Percentiles rank a stretch among this genome's conserved stretches.
phyloP scores from a whole-genome alignment of 2,329 filamentous ascomycete genomes.

The Exophiala phaeomuriformis region DNA sequence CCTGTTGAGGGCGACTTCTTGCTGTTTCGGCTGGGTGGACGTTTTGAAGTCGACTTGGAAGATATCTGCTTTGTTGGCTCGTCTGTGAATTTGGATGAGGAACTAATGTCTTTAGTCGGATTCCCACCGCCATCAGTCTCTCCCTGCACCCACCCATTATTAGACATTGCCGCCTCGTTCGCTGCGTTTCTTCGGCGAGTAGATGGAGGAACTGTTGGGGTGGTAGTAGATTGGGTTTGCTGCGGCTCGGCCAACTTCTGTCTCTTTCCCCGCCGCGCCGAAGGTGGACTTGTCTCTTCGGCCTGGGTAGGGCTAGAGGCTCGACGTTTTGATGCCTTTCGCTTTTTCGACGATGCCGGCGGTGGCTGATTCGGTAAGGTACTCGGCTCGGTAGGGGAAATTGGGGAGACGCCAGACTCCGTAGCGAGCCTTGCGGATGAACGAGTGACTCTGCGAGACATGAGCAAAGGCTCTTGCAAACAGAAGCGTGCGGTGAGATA shows the following conservation, averaged over 20 bases:
- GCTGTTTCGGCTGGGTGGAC: slow-evolving; percentile 60
- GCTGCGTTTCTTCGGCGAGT: slow-evolving; percentile 15
- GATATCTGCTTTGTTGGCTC: slow-evolving; percentile 50
- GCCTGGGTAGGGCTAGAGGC: slow-evolving; percentile 43
- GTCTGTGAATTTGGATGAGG: slow-evolving; percentile 57
- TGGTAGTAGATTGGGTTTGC: slow-evolving; percentile 34
- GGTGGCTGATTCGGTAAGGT: slow-evolving; percentile 31
- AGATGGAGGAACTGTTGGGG: slow-evolving; percentile 14
- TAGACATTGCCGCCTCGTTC: slow-evolving; percentile 32
- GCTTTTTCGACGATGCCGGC: slow-evolving; percentile 52
- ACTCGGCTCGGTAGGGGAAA: slow-evolving; percentile 29
- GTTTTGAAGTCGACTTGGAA: slow-evolving; percentile 58
- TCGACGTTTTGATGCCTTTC: slow-evolving; percentile 57
- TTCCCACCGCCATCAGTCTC: slow-evolving; percentile 14
- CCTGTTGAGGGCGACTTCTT: slow-evolving; percentile 56
- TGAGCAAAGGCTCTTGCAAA: slow-evolving; percentile 54
- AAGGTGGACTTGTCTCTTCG: slow-evolving; percentile 27
- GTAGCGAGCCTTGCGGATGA: slow-evolving; percentile 87
- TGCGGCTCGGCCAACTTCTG: slow-evolving; percentile 53
- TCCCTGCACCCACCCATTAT: slow-evolving; percentile 17
- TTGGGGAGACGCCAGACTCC: slow-evolving; percentile 42
- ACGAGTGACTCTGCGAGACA: slow-evolving; percentile 94
- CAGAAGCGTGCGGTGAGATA: background rate
- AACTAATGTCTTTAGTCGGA: slow-evolving; percentile 39
- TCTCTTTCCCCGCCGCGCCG: slow-evolving; percentile 59